Percentiles rank a stretch among this genome's conserved stretches.
Evolutionary conservation across 306 rosid species (phyloP).

Genomic region (Vigna unguiculata): DNA sequence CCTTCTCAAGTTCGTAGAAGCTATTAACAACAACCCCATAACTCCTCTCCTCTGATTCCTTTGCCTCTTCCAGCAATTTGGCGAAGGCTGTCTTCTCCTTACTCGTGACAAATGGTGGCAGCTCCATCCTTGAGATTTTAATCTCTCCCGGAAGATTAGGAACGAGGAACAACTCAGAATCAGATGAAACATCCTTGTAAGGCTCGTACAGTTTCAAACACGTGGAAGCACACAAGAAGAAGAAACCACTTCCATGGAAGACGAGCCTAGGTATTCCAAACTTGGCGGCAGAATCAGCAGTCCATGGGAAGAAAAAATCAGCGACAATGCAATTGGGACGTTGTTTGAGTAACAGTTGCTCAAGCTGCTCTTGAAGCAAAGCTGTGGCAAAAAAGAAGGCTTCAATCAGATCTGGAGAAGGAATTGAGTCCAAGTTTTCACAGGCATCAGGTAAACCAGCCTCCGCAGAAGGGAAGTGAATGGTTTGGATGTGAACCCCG

Average conservation of each 20-base stretch:
- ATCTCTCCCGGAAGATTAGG: slow-evolving; percentile 44
- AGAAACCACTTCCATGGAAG: slow-evolving; percentile 44
- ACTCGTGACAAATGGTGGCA: neutral
- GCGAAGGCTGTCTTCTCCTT: too few relatives aligned
- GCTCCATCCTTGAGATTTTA: slow-evolving; percentile 34
- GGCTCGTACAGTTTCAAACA: slow-evolving; percentile 40
- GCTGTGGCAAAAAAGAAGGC: neutral
- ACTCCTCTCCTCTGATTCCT: slow-evolving; percentile 29
- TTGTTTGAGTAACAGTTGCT: neutral
- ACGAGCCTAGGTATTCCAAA: slow-evolving; percentile 51
- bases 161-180: slow-evolving; percentile 46
- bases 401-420: slow-evolving; percentile 1
- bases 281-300: slow-evolving; percentile 42
- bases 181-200: slow-evolving; percentile 45
- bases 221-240: slow-evolving; percentile 32
- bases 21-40: slow-evolving; percentile 64
- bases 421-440: slow-evolving; percentile 30
- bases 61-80: too few relatives aligned
- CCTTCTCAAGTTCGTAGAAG: slow-evolving; percentile 64
- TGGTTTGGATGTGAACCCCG: slow-evolving; percentile 28
- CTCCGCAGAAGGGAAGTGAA: slow-evolving; percentile 25
- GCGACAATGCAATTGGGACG: slow-evolving; percentile 40
- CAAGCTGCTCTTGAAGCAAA: slow-evolving; percentile 41
- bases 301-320: slow-evolving; percentile 47
- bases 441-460: slow-evolving; percentile 48